Evolutionary conservation across 2,329 filamentous ascomycete species (phyloP).

Genomic region (Ceratocystis cacaofunesta): DNA sequence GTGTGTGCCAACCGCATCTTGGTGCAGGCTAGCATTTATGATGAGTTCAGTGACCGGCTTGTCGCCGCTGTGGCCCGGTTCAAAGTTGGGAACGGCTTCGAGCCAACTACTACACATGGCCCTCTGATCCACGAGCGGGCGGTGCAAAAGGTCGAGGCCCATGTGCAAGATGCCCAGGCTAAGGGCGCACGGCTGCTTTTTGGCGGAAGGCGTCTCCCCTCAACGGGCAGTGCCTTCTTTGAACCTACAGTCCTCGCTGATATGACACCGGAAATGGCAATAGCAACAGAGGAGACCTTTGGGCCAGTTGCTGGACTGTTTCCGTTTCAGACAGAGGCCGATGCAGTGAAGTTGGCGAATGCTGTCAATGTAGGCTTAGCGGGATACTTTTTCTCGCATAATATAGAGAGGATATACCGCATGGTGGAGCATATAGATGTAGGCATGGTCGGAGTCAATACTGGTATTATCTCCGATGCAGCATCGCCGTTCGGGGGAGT

Average conservation of each 20-base stretch:
- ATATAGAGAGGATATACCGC: constrained; percentile 43
- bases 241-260: constrained; percentile 77
- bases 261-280: constrained; percentile 72
- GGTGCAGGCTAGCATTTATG: constrained; percentile 64
- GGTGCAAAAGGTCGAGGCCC: constrained; percentile 59
- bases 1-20: constrained; percentile 79
- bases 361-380: constrained; percentile 71
- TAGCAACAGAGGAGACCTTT: constrained; percentile 84
- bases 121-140: constrained; percentile 77
- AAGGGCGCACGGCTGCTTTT: constrained; percentile 64
- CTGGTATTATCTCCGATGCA: constrained; percentile 47
- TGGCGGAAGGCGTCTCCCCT: constrained; percentile 58
- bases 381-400: constrained; percentile 76
- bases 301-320: constrained; percentile 86
- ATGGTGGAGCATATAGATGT: constrained; percentile 61
- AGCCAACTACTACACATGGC: constrained; percentile 57
- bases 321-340: constrained; percentile 73
- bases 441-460: constrained; percentile 79
- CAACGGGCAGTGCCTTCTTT: constrained; percentile 75
- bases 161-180: constrained; percentile 62
- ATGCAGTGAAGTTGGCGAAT: constrained; percentile 77
- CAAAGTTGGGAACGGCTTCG: constrained; percentile 62
- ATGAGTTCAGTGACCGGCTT: constrained; percentile 54
- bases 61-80: constrained; percentile 58
- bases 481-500: constrained; percentile 60